These are phyloP conservation scores for Colletotrichum coccodes DNA, from an alignment of 2,329 filamentous ascomycete species.

Conservation along the genomic window DNA sequence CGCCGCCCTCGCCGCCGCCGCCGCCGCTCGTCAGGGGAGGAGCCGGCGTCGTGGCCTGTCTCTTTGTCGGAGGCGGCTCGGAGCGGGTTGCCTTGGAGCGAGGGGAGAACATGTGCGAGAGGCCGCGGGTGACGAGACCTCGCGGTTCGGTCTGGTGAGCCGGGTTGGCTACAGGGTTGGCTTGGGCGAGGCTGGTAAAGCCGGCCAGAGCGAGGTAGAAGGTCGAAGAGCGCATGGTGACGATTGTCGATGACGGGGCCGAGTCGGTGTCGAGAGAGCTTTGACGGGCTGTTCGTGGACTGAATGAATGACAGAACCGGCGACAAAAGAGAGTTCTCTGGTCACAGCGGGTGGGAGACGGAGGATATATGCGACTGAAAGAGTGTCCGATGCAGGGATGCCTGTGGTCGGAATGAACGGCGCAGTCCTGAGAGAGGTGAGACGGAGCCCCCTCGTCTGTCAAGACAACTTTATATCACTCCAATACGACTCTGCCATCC, in stretches of 20 bases:
- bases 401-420: conserved; percentile 11
- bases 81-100: not conserved
- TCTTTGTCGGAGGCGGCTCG: not conserved
- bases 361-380: not conserved
- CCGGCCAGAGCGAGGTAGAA: conserved; percentile 12
- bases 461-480: conserved; percentile 15
- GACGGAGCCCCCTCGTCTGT: conserved; percentile 6
- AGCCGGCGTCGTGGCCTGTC: not conserved
- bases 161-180: not conserved
- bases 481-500: not conserved
- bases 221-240: conserved; percentile 21
- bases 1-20: not conserved
- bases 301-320: not conserved
- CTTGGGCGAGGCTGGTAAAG: conserved; percentile 11
- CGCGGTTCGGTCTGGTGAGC: not conserved
- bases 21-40: not conserved
- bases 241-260: not conserved
- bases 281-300: not conserved
- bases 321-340: not conserved
- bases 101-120: not conserved
- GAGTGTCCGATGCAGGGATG: not conserved
- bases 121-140: conserved; percentile 7
- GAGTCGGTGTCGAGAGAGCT: not conserved
- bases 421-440: conserved; percentile 7
- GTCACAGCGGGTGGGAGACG: not conserved